Evolutionary conservation across 1,284 basidiomycete genomes (phyloP).

Genomic region (Puccinia hordei): DNA sequence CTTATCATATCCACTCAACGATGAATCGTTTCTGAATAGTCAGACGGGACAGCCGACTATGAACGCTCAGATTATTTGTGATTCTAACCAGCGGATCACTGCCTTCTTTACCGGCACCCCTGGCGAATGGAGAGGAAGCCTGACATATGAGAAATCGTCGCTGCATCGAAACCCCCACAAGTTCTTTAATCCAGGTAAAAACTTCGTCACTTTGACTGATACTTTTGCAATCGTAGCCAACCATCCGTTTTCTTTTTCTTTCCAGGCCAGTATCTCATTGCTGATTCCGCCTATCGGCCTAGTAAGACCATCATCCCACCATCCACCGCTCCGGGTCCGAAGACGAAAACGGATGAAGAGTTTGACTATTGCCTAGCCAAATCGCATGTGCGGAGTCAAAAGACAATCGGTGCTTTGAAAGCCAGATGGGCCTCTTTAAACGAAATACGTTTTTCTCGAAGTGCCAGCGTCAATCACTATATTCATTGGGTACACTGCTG

Average conservation of each 20-base stretch:
- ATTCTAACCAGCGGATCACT: conserved; percentile 24
- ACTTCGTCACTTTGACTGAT: not conserved
- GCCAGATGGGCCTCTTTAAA: conserved; percentile 14
- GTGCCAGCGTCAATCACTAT: not conserved
- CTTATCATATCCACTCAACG: not conserved
- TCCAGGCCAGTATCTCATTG: conserved; percentile 28
- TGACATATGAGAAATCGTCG: conserved; percentile 1
- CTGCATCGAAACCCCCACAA: conserved; percentile 2
- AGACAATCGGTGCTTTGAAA: conserved; percentile 5
- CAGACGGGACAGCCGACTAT: not conserved
- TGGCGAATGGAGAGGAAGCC: conserved; percentile 7
- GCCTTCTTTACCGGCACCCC: conserved; percentile 26
- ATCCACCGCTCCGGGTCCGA: conserved; percentile 1
- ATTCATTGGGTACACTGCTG: conserved; percentile 29
- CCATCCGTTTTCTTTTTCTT: no score
- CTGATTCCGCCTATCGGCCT: conserved; percentile 24
- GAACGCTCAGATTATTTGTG: conserved; percentile 34
- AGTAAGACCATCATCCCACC: conserved; percentile 13
- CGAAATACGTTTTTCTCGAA: conserved; percentile 5
- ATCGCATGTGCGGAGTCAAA: conserved; percentile 15
- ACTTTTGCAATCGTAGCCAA: not conserved
- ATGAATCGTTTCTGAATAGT: not conserved
- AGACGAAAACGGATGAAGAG: not conserved
- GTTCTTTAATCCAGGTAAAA: conserved; percentile 25
- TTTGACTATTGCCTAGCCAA: conserved; percentile 28